Base-by-base conservation (phyloP, 345 rosid species). In the Acer campestre region DNA sequence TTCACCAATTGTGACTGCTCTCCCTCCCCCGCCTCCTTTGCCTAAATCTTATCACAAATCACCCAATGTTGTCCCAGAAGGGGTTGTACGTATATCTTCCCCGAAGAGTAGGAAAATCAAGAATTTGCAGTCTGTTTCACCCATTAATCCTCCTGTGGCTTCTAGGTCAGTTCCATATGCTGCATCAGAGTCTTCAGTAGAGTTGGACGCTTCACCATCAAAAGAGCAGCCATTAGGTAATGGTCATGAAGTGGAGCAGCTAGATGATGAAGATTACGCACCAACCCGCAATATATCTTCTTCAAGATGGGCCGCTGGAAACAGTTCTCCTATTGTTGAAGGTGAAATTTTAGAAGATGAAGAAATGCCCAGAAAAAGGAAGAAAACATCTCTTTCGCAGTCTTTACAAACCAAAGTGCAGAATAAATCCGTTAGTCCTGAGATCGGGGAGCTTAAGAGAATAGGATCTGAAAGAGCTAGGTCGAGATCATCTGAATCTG, bases 301-400 rank as follows among this genome's bases (percentile, higher is more conserved):
- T 78, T 97, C 99, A 6, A 91, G 98, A 80, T 97, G 99, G 99
- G 99, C 98, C 13, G 86, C 92, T 70, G 94, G 97, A 9, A 85
- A 89, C 82, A 89, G 78, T 82, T 94, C 99, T 80, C 98, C 99
- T 7, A 84, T 78, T 80, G 99, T 92, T 78, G 94, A 93, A 81
- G 97, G 97, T 79, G 99, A 93, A 75, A 88, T 95, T 61, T 82
- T 89, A 55, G 98, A 91, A 75, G 89, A 88, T 78, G 89, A 81
- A 75, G 95, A 82, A 83, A 71, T 79, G 70, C 85, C 82, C 67
- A 94, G 77, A 84, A 92, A 86, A 79, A 89, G 91, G 86, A 96
- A 88, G 78, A 90, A 88, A 82, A 77, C 80, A 65, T 80, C 85
- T 62, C 67, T 75, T 22, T 42, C 69, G 35, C 92, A 85, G 75